Evolutionary conservation across 352 stramenopile genomes (phyloP).

Genomic region (Globisporangium iwayamae): DNA sequence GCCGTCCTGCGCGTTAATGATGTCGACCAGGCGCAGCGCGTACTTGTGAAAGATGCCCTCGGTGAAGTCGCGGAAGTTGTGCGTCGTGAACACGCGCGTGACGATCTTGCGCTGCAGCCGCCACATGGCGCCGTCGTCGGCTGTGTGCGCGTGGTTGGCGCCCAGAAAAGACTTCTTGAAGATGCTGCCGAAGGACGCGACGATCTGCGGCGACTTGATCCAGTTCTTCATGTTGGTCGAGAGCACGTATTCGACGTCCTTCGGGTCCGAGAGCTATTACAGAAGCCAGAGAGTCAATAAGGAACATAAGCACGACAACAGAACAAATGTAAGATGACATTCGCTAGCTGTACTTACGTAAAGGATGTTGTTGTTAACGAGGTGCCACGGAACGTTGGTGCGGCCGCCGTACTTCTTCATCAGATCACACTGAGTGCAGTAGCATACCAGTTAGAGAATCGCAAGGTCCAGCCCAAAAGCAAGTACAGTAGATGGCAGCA

Average conservation of each 20-base stretch:
- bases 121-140: constrained; percentile 57
- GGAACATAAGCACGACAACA: background rate
- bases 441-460: constrained; percentile 26
- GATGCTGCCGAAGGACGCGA: constrained; percentile 37
- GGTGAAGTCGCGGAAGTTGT: constrained; percentile 44
- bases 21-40: constrained; percentile 11
- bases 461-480: too few species aligned
- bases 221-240: constrained; percentile 6
- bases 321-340: background rate
- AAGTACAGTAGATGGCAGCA: too few species aligned
- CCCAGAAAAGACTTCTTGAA: constrained; percentile 68
- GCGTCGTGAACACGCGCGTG: constrained; percentile 82
- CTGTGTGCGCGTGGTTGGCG: constrained; percentile 50
- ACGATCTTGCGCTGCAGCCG: constrained; percentile 71
- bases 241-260: background rate
- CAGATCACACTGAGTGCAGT: constrained; percentile 3
- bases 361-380: background rate
- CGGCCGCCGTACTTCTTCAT: background rate
- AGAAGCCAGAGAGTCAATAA: too few species aligned
- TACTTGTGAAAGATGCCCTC: constrained; percentile 52
- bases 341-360: background rate
- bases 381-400: background rate
- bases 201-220: background rate
- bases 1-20: background rate
- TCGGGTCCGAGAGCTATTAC: background rate